A percentile compares a stretch with the other conserved stretches of the same genome.
These are phyloP conservation scores for Hyphopichia khmerensis DNA, from an alignment of 1,139 yeast genomes.

Conservation along the genomic window DNA sequence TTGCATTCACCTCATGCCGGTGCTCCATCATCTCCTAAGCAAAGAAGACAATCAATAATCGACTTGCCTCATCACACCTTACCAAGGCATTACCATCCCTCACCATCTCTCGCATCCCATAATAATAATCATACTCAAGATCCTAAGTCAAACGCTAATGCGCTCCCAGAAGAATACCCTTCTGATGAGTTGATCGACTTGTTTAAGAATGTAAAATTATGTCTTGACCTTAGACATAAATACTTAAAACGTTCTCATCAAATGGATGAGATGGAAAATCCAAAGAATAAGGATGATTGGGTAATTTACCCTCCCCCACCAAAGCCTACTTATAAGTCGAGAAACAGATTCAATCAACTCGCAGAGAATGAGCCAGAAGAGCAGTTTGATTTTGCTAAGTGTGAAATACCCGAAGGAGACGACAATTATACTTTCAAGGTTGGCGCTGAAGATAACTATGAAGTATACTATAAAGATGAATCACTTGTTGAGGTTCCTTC, in stretches of 20 bases:
- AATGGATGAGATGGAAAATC: conserved; percentile 65
- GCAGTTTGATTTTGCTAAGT: conserved; percentile 59
- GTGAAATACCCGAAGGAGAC: conserved; percentile 65
- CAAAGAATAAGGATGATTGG: conserved; percentile 77
- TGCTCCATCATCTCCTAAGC: conserved; percentile 18
- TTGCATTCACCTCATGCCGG: conserved; percentile 27
- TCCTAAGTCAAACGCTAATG: conserved; percentile 37
- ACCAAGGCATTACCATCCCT: conserved; percentile 19
- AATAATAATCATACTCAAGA: conserved; percentile 11
- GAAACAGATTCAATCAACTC: conserved; percentile 55
- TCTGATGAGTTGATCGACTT: conserved; percentile 69
- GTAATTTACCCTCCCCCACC: conserved; percentile 91
- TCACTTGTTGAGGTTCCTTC: conserved; percentile 67
- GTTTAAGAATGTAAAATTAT: conserved; percentile 66
- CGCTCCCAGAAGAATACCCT: conserved; percentile 65
- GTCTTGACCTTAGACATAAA: conserved; percentile 74
- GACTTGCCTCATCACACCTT: conserved; percentile 40
- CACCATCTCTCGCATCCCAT: conserved; percentile 15
- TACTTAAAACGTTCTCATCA: conserved; percentile 75
- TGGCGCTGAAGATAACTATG: conserved; percentile 68
- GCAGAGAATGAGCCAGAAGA: conserved; percentile 30
- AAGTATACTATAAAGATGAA: conserved; percentile 48
- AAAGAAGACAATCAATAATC: conserved; percentile 51
- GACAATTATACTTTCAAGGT: conserved; percentile 45
- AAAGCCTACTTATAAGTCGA: conserved; percentile 82